Conservation (phyloP, 768 basidiomycete species). For the Psilocybe cyanescens region DNA sequence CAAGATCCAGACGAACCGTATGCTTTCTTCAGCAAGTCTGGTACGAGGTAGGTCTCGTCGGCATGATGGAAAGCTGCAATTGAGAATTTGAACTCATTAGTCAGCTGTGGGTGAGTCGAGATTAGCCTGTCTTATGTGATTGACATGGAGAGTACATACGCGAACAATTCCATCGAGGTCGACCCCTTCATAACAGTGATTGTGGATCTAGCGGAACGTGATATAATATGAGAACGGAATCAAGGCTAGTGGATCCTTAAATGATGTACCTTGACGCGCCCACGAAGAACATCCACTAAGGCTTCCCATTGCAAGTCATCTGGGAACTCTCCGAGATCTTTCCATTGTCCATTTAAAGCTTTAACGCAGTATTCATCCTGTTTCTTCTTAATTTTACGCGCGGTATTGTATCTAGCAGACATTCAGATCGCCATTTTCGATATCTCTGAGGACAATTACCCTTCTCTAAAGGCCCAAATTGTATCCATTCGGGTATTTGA, state of each 20-base stretch:
- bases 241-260: neutral
- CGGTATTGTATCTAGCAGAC: constrained; percentile 56
- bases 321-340: constrained; percentile 57
- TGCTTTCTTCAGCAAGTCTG: constrained; percentile 71
- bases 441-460: constrained; percentile 35
- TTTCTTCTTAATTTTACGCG: constrained; percentile 58
- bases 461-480: constrained; percentile 64
- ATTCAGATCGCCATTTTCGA: constrained; percentile 23
- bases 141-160: constrained; percentile 32
- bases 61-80: constrained; percentile 81
- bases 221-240: neutral
- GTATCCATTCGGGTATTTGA: constrained; percentile 63
- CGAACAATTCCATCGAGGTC: constrained; percentile 74
- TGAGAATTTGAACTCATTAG: constrained; percentile 72
- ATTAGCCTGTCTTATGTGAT: neutral
- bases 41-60: constrained; percentile 81
- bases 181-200: constrained; percentile 62
- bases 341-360: constrained; percentile 51
- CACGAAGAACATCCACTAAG: constrained; percentile 75
- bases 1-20: constrained; percentile 43
- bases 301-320: constrained; percentile 76
- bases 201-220: constrained; percentile 43
- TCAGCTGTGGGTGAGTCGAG: constrained; percentile 34
- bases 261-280: constrained; percentile 63
- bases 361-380: constrained; percentile 69